These are phyloP conservation scores for Neurospora cerealis DNA, from an alignment of 495 filamentous ascomycete genomes.

Conservation along the genomic window DNA sequence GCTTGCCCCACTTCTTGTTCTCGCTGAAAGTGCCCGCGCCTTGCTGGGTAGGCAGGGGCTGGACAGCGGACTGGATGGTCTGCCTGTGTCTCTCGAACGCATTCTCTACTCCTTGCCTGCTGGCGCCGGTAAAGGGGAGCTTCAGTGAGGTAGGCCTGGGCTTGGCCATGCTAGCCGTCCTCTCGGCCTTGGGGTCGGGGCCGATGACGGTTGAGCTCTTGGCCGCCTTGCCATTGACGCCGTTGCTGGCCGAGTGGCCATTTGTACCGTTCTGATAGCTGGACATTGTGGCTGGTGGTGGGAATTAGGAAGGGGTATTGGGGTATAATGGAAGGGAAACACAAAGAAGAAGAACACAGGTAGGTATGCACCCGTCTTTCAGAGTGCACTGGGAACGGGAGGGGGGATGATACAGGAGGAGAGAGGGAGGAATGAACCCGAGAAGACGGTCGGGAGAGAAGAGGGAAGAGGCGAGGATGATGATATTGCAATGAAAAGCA, in stretches of 20 bases:
- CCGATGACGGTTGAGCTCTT: slow-evolving; percentile 1
- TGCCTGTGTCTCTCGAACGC: slow-evolving; percentile 54
- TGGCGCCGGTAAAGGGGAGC: slow-evolving; percentile 17
- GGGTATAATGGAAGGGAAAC: not conserved
- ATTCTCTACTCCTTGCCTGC: slow-evolving; percentile 30
- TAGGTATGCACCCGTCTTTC: not conserved
- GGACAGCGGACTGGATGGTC: slow-evolving; percentile 51
- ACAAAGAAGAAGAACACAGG: not conserved
- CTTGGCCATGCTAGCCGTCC: slow-evolving; percentile 13
- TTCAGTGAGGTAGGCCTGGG: slow-evolving; percentile 12
- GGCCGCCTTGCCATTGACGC: slow-evolving; percentile 1
- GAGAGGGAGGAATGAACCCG: not conserved
- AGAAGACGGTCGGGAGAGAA: not conserved
- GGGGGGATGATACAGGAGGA: not conserved
- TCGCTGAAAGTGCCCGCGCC: slow-evolving; percentile 47
- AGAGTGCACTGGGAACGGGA: not conserved
- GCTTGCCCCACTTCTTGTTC: slow-evolving; percentile 33
- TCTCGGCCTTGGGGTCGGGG: not conserved
- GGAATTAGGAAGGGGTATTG: not conserved
- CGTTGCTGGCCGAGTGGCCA: not conserved
- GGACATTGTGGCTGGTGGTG: slow-evolving; percentile 2
- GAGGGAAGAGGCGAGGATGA: not conserved
- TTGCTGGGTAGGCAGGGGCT: slow-evolving; percentile 56
- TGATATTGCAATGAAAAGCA: not conserved
- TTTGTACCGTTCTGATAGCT: slow-evolving; percentile 5